These are phyloP conservation scores for Epichloe aotearoae DNA, from an alignment of 2,329 filamentous ascomycete genomes.

Conservation along the genomic window DNA sequence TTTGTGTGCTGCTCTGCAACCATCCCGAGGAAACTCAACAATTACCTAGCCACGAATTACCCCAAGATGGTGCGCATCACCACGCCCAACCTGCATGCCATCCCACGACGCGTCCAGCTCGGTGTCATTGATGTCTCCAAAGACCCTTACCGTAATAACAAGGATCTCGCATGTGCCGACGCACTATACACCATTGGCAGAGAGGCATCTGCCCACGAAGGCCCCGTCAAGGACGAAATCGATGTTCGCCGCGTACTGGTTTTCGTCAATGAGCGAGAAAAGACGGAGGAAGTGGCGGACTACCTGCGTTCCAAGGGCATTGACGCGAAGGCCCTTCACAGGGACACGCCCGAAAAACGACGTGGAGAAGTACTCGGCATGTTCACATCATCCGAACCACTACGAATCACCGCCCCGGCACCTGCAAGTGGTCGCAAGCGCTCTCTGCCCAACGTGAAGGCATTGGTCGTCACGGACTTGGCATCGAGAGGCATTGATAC, in stretches of 20 bases:
- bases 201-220: constrained; percentile 48
- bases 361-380: constrained; percentile 63
- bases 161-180: constrained; percentile 84
- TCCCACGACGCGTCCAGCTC: constrained; percentile 85
- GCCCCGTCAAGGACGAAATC: constrained; percentile 38
- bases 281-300: constrained; percentile 64
- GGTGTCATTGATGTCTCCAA: constrained; percentile 85
- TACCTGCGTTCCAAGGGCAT: constrained; percentile 79
- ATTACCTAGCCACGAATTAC: constrained; percentile 67
- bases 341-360: constrained; percentile 68
- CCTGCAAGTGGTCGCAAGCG: constrained; percentile 26
- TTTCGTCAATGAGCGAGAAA: constrained; percentile 93
- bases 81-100: constrained; percentile 91
- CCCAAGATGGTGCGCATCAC: constrained; percentile 76
- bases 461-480: constrained; percentile 87
- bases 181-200: constrained; percentile 89
- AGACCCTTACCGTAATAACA: constrained; percentile 89
- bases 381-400: constrained; percentile 48
- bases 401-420: constrained; percentile 16
- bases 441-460: constrained; percentile 63
- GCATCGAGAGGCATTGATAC: constrained; percentile 92
- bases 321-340: constrained; percentile 70
- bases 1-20: constrained; percentile 91
- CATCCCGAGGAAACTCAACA: constrained; percentile 81
- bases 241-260: constrained; percentile 79